Evolutionary conservation across 257 asterid species (phyloP).

Genomic region (Penstemon newberryi): DNA sequence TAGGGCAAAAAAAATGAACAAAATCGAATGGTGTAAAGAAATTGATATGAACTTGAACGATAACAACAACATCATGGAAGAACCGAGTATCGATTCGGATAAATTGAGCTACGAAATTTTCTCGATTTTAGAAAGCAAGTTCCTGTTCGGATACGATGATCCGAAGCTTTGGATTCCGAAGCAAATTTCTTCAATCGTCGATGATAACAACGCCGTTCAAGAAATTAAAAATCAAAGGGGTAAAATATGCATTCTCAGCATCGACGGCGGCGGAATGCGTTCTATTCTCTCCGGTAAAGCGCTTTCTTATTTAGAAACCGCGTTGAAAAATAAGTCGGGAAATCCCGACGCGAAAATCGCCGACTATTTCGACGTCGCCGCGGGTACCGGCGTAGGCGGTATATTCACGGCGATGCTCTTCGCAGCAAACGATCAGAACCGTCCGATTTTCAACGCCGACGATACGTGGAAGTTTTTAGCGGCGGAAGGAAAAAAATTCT

Average conservation of each 20-base stretch:
- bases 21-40: too few relatives aligned
- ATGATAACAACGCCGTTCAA: slow-evolving; percentile 33
- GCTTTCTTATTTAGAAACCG: slow-evolving; percentile 79
- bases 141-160: slow-evolving; percentile 86
- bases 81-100: slow-evolving; percentile 83
- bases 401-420: slow-evolving; percentile 90
- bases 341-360: slow-evolving; percentile 79
- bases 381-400: slow-evolving; percentile 94
- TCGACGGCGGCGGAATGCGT: slow-evolving; percentile 96
- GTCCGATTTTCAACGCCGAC: slow-evolving; percentile 75
- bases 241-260: slow-evolving; percentile 70
- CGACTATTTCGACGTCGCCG: slow-evolving; percentile 90
- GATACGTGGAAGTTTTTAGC: slow-evolving; percentile 90
- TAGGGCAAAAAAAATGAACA: too few relatives aligned
- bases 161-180: slow-evolving; percentile 80
- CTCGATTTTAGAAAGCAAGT: slow-evolving; percentile 88
- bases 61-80: slow-evolving; percentile 43
- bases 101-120: slow-evolving; percentile 95
- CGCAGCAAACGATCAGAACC: slow-evolving; percentile 54
- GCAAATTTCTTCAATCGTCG: slow-evolving; percentile 40
- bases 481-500: slow-evolving; percentile 60
- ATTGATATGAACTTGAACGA: background rate
- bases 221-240: slow-evolving; percentile 71
- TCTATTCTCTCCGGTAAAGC: slow-evolving; percentile 70
- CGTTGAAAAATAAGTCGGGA: slow-evolving; percentile 71